phyloP scores from a whole-genome alignment of 768 basidiomycete genomes.

The Ramaria rubella region DNA sequence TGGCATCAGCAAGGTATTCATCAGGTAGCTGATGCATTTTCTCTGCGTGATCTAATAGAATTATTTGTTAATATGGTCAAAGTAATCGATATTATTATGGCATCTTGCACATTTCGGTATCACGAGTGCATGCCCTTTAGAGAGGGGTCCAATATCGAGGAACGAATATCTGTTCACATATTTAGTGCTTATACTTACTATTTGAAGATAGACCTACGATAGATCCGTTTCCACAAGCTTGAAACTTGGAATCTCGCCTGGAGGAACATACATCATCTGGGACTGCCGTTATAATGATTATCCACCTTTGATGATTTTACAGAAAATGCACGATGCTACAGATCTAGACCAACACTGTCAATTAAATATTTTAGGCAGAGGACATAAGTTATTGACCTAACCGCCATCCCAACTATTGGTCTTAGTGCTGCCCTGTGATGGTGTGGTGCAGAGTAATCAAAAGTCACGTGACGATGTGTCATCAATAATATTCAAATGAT shows the following conservation, averaged over 20 bases:
- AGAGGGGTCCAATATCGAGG: conserved; percentile 85
- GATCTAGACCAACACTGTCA: conserved; percentile 30
- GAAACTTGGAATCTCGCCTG: conserved; percentile 86
- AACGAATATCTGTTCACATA: conserved; percentile 59
- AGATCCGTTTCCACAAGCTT: conserved; percentile 75
- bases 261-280: background rate
- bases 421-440: too few relatives aligned
- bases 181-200: too few relatives aligned
- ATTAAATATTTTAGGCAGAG: too few relatives aligned
- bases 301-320: conserved; percentile 88
- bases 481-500: too few relatives aligned
- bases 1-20: conserved; percentile 66
- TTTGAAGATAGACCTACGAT: conserved; percentile 43
- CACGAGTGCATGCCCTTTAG: conserved; percentile 86
- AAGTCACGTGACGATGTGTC: too few relatives aligned
- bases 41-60: conserved; percentile 63
- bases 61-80: background rate
- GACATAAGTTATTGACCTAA: too few relatives aligned
- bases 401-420: too few relatives aligned
- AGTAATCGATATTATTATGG: background rate
- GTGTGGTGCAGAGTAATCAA: too few relatives aligned
- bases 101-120: conserved; percentile 78
- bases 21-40: conserved; percentile 88
- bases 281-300: background rate
- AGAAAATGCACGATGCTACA: conserved; percentile 76